These are phyloP conservation scores for Lactifluus rugatus DNA, from an alignment of 768 basidiomycete species.

Conservation along the genomic window DNA sequence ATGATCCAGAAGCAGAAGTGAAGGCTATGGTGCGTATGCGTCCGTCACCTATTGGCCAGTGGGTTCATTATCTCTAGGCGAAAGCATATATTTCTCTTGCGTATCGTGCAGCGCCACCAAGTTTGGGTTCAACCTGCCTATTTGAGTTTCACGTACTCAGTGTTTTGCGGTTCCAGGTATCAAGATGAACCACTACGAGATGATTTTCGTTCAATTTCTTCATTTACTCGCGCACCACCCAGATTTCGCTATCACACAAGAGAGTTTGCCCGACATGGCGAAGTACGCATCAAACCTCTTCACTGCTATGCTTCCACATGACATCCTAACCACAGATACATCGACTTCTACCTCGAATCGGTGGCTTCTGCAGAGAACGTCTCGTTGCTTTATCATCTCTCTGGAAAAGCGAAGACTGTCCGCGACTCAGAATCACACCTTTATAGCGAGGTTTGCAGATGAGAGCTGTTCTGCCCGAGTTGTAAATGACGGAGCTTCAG, in stretches of 20 bases:
- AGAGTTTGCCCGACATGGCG: constrained; percentile 66
- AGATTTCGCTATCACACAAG: constrained; percentile 64
- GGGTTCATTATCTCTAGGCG: constrained; percentile 3
- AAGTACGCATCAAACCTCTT: constrained; percentile 42
- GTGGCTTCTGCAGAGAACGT: constrained; percentile 75
- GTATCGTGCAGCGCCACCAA: constrained; percentile 11
- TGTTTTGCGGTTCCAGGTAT: constrained; percentile 30
- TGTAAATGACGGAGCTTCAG: constrained; percentile 31
- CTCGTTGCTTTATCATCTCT: constrained; percentile 72
- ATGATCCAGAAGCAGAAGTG: constrained; percentile 84
- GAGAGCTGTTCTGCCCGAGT: background rate
- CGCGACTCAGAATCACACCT: constrained; percentile 62
- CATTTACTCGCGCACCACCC: constrained; percentile 91
- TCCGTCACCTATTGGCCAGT: background rate
- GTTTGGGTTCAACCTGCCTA: background rate
- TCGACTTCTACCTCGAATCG: constrained; percentile 78
- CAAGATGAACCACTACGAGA: constrained; percentile 62
- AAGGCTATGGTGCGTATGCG: constrained; percentile 44
- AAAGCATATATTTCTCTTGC: constrained; percentile 15
- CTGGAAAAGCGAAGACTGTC: constrained; percentile 77
- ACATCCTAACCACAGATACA: constrained; percentile 48
- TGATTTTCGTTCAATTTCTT: constrained; percentile 76
- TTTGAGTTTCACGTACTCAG: background rate
- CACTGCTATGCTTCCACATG: background rate
- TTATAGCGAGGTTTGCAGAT: constrained; percentile 51